These are phyloP conservation scores for Tetrapyrgos nigripes DNA, from an alignment of 1,284 basidiomycete genomes.

Conservation along the genomic window DNA sequence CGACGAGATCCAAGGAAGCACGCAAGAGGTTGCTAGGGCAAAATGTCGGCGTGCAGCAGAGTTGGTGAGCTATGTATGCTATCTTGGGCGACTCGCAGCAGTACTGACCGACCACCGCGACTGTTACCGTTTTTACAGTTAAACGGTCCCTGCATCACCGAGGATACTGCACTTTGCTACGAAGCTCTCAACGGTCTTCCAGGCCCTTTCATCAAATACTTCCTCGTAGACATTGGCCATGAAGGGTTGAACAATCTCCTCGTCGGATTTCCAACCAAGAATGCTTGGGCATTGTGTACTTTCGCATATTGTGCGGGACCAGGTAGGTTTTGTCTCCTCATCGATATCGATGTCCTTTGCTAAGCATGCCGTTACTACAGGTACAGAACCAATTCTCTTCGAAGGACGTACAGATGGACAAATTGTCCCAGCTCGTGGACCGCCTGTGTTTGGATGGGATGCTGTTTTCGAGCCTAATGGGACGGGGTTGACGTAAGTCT, in stretches of 20 bases:
- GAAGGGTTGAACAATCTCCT: constrained; percentile 90
- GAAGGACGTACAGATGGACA: constrained; percentile 89
- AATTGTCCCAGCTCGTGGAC: constrained; percentile 88
- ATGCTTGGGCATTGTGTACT: constrained; percentile 92
- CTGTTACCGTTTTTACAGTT: constrained; percentile 48
- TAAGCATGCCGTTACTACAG: constrained; percentile 26
- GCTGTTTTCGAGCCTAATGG: constrained; percentile 85
- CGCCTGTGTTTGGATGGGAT: constrained; percentile 90
- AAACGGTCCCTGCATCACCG: constrained; percentile 90
- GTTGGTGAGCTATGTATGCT: constrained; percentile 51
- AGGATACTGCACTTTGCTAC: constrained; percentile 95
- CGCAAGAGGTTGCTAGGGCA: constrained; percentile 87
- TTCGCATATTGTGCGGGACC: constrained; percentile 94
- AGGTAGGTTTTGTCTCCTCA: constrained; percentile 37
- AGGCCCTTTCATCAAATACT: constrained; percentile 97
- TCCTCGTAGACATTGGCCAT: constrained; percentile 81
- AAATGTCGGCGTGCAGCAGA: constrained; percentile 90
- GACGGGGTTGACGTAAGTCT: constrained; percentile 75
- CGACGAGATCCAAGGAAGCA: constrained; percentile 91
- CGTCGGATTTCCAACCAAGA: constrained; percentile 81
- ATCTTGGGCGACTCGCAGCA: constrained; percentile 7
- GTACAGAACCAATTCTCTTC: constrained; percentile 80
- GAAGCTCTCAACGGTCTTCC: constrained; percentile 90
- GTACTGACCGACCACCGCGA: too few species aligned
- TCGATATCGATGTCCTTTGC: not conserved